Base-by-base conservation (phyloP, 495 filamentous ascomycete genomes). In the Parachaetomium inaequale region DNA sequence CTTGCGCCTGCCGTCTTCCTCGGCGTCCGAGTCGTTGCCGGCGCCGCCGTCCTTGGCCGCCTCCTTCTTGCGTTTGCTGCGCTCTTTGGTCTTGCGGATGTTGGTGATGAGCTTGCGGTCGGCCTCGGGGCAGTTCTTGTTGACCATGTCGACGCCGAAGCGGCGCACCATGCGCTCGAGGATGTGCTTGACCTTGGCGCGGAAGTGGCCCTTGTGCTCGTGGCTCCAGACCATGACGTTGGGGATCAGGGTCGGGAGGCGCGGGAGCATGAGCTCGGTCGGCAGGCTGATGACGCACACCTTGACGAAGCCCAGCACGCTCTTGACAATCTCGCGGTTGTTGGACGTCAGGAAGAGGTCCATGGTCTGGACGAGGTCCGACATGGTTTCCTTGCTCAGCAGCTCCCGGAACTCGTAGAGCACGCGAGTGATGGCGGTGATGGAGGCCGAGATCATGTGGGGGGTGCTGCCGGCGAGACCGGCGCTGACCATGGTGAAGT, bases 401-500 rank as follows among this genome's bases (percentile, higher is more conserved):
- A 77, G 73, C 29, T 87, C 78, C 6, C 83, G 82, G 81, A 96
- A 98, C 64, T 96, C 88, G 74, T 93, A 98, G 32, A 98, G 86
- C 26, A 96, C 84, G 7, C 95, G 84, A 1, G 92, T 93, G 43
- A 98, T 79, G 4, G 95, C 94, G 10, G 92, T 96, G 70, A 98
- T 93, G 11, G 88, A 89, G 6, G 94, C 94, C 8, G 89, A 93
- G 62, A 97, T 88, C 91, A 96, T 96, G 76, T 98, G 94, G 40
- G 94, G 92, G 19, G 91, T 90, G 62, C 81, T 85, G 45, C 92
- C 93, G 2, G 93, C 94, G 32, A 98, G 84, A 73, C 95, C 94
- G 23, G 94, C 95, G 51, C 90, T 93, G 34, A 98, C 87, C 93
- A 98, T 98, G 43, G 92, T 96, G 82, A 97, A 90, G 74, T 95